A percentile compares a stretch with the other conserved stretches of the same genome.
phyloP scores from a whole-genome alignment of 2,329 filamentous ascomycete genomes.

The Pestalotiopsis sp. region DNA sequence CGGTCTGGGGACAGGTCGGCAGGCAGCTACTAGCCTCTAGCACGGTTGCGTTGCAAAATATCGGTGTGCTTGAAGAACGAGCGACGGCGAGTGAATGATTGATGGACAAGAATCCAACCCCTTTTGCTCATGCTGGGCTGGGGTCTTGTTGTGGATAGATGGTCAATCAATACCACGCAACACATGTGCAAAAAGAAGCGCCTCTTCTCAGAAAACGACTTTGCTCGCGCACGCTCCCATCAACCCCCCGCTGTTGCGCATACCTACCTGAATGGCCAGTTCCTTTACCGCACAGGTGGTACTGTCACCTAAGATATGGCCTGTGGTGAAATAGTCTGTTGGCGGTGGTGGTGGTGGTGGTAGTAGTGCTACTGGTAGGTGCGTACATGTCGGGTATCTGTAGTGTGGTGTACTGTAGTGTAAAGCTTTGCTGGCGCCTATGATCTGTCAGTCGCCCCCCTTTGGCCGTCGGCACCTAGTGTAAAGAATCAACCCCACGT shows the following conservation, averaged over 20 bases:
- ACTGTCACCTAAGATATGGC: background rate
- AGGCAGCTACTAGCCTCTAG: too few species aligned
- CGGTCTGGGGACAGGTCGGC: background rate
- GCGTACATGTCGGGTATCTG: too few species aligned
- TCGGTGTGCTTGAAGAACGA: background rate
- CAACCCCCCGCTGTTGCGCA: background rate
- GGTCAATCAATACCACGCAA: background rate
- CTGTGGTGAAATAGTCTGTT: background rate
- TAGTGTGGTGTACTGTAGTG: background rate
- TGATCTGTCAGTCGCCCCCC: background rate
- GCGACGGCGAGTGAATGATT: background rate
- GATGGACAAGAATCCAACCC: background rate
- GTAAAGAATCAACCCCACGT: slow-evolving; percentile 2
- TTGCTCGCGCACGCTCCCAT: background rate
- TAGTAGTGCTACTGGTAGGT: background rate
- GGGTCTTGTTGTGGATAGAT: background rate
- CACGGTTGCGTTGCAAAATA: background rate
- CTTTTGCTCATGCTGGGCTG: background rate
- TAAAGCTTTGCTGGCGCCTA: background rate
- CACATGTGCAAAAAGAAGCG: background rate
- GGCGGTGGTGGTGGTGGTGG: background rate
- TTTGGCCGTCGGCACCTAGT: background rate
- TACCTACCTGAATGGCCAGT: background rate
- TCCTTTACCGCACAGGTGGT: background rate
- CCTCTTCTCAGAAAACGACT: background rate